Evolutionary conservation across 176 grass and related monocot genomes (phyloP), one percentile per base, ranked within the genome.

Genomic region (Cenchrus fungigraminus): DNA sequence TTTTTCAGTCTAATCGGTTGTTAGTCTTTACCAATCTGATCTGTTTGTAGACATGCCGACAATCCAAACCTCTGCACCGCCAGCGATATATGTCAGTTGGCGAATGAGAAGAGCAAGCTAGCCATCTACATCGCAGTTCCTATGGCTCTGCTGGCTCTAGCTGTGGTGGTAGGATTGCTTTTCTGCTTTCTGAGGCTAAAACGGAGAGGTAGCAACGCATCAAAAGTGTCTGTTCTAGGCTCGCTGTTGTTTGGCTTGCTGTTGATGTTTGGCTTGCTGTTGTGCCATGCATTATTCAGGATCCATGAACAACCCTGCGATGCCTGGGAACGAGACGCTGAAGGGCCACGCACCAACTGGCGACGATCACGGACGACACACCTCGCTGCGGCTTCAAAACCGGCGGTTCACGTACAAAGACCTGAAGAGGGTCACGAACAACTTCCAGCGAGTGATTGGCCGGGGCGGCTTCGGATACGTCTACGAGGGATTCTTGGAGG

Each of bases 391-490:
- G 14, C 51, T 88, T n/a, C 73, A 93, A 29, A 94, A 91, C 59
- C 82, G 86, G 25, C 83, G 79, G 47, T 91, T 94, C 62, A 89
- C 83, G 0, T 86, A 91, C 44, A 72, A 77, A 50, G 89, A 94
- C 1, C 63, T 94, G 25, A 37, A 81, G 65, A 8, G 3, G 1
- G 91, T 94, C 46, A 91, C 92, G 3, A 84, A 78, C 6, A 87
- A 87, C 42, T 91, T 94, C 69, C 31, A 76, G 70, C 32, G 19
- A 13, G 75, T 86, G 4, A 32, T 94, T 14, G 89, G 92, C 0
- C 74, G 49, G 74, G 88, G 89, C 2, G 92, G 92, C 10, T 94
- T 94, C 65, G 92, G 91, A 15, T 40, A 68, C 6, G 91, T 93
- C 20, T 90, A 86, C 58, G 19, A 74, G 53, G 91, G 91, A 3